Evolutionary conservation across 2,329 filamentous ascomycete genomes (phyloP).

Genomic region (Fusarium sp.): DNA sequence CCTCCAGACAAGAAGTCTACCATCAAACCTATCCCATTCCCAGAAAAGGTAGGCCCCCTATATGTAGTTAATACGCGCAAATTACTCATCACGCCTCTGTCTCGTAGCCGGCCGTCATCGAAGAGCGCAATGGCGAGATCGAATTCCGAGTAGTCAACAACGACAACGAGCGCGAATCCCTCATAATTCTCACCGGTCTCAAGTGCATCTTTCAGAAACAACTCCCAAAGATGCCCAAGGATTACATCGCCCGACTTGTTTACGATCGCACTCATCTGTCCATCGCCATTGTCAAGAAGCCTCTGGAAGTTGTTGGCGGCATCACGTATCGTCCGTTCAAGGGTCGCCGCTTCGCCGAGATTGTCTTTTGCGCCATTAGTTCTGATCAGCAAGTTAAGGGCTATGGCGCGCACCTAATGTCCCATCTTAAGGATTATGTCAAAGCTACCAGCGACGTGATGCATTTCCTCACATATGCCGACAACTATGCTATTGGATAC

Average conservation of each 20-base stretch:
- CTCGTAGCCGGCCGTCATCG: slow-evolving; percentile 82
- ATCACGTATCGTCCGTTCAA: slow-evolving; percentile 98
- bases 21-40: slow-evolving; percentile 82
- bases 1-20: slow-evolving; percentile 59
- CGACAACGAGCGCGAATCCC: slow-evolving; percentile 86
- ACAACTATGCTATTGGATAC: slow-evolving; percentile 98
- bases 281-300: slow-evolving; percentile 97
- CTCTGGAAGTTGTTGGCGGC: slow-evolving; percentile 93
- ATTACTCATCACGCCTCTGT: slow-evolving; percentile 3
- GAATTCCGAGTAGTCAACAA: slow-evolving; percentile 99
- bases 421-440: slow-evolving; percentile 97
- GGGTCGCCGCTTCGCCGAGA: slow-evolving; percentile 92
- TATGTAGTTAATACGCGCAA: not conserved
- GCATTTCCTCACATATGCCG: slow-evolving; percentile 98
- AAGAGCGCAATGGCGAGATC: slow-evolving; percentile 94
- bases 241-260: slow-evolving; percentile 96
- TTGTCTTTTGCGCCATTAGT: slow-evolving; percentile 97
- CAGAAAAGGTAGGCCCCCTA: slow-evolving; percentile 77
- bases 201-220: slow-evolving; percentile 99
- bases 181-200: slow-evolving; percentile 93
- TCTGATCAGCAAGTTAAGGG: slow-evolving; percentile 99
- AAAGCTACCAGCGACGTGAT: slow-evolving; percentile 96
- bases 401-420: slow-evolving; percentile 98
- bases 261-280: slow-evolving; percentile 97
- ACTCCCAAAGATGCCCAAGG: slow-evolving; percentile 98